Percentiles rank a stretch among this genome's conserved stretches.
phyloP scores from a whole-genome alignment of 768 basidiomycete species.

The Suillus subaureus region DNA sequence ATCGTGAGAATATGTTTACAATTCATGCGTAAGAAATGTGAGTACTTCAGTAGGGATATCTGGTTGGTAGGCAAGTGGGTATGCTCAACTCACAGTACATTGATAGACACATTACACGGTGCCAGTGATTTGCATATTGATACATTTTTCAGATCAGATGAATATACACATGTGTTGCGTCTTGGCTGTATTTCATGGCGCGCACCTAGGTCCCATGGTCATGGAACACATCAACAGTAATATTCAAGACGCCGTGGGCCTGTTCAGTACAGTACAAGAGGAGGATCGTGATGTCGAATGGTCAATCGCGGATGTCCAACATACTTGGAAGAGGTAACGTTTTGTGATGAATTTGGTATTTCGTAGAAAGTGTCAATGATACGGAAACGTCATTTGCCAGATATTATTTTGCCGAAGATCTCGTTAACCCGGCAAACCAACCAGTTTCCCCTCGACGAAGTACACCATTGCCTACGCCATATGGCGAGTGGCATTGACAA shows the following conservation, averaged over 20 bases:
- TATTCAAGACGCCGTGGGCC: not conserved
- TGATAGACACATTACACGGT: too few relatives aligned
- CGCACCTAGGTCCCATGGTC: not conserved
- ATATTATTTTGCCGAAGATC: conserved; percentile 4
- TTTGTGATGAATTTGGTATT: not conserved
- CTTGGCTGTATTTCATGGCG: too few relatives aligned
- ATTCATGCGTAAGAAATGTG: too few relatives aligned
- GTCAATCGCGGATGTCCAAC: not conserved
- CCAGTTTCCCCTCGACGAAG: not conserved
- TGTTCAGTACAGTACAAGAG: not conserved
- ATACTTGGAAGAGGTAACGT: not conserved
- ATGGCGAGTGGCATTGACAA: conserved; percentile 27
- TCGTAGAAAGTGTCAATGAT: not conserved
- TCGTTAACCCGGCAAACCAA: not conserved
- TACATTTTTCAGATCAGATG: too few relatives aligned
- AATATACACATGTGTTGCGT: too few relatives aligned
- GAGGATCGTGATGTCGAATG: not conserved
- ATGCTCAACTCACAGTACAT: too few relatives aligned
- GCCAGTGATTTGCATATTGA: too few relatives aligned
- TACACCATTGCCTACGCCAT: conserved; percentile 3
- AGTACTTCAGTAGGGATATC: too few relatives aligned
- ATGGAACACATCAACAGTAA: not conserved
- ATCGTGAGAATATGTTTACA: too few relatives aligned
- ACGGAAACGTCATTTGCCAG: not conserved
- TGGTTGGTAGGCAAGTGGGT: too few relatives aligned